Evolutionary conservation across 768 basidiomycete genomes (phyloP).

Genomic region (Agaricus blazei): DNA sequence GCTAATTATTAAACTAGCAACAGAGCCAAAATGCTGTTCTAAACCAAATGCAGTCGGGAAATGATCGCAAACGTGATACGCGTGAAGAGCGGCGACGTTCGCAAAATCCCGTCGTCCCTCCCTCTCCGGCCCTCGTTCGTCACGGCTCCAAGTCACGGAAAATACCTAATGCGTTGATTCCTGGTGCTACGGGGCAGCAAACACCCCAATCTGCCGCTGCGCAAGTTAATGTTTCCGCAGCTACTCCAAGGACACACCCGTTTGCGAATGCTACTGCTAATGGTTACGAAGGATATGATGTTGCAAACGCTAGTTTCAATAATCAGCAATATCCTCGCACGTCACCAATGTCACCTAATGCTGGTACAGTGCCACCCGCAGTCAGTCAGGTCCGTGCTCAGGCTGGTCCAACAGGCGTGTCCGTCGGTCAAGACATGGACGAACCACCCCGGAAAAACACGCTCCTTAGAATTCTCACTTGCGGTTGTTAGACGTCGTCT

Average conservation of each 20-base stretch:
- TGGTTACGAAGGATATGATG: conserved; percentile 52
- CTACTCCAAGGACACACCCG: conserved; percentile 56
- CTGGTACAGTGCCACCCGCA: conserved; percentile 65
- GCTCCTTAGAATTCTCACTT: conserved; percentile 69
- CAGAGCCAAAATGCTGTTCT: conserved; percentile 64
- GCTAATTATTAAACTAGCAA: conserved; percentile 5
- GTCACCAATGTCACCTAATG: conserved; percentile 76
- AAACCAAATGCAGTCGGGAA: conserved; percentile 57
- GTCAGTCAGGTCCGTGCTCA: conserved; percentile 68
- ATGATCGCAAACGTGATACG: conserved; percentile 59
- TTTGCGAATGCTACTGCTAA: conserved; percentile 59
- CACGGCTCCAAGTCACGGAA: conserved; percentile 71
- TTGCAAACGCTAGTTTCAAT: conserved; percentile 53
- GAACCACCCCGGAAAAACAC: conserved; percentile 47
- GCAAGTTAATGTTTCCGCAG: conserved; percentile 68
- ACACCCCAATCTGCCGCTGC: conserved; percentile 74
- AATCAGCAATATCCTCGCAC: conserved; percentile 67
- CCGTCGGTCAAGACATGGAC: conserved; percentile 54
- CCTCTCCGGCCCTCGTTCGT: conserved; percentile 76
- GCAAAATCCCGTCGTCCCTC: conserved; percentile 54
- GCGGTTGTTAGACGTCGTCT: conserved; percentile 54
- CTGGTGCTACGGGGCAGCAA: conserved; percentile 49
- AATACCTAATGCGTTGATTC: conserved; percentile 53
- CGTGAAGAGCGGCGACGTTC: conserved; percentile 65
- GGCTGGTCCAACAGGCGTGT: conserved; percentile 63